phyloP scores from a whole-genome alignment of 1,284 basidiomycete species.

The Rhodotorula glutinis region DNA sequence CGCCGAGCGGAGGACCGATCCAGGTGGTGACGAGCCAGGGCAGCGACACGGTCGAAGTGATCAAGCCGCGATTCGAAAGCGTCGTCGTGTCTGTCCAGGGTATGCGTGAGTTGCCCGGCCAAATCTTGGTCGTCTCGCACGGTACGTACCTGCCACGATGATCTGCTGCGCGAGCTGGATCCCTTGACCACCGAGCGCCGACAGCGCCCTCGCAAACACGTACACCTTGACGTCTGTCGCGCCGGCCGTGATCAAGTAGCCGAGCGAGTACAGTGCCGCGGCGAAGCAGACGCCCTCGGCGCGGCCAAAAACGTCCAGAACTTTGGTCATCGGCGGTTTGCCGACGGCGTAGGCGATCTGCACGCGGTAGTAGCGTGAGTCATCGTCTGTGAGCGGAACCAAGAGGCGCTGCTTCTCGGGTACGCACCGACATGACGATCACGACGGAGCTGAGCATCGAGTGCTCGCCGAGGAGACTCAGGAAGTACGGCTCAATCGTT shows the following conservation, averaged over 20 bases:
- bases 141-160: slow-evolving; percentile 40
- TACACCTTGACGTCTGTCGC: slow-evolving; percentile 40
- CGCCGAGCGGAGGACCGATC: slow-evolving; percentile 44
- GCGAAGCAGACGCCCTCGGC: slow-evolving; percentile 45
- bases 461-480: slow-evolving; percentile 43
- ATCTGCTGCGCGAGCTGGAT: slow-evolving; percentile 45
- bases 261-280: slow-evolving; percentile 42
- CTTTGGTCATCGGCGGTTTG: slow-evolving; percentile 45
- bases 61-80: slow-evolving; percentile 43
- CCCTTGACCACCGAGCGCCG: slow-evolving; percentile 44
- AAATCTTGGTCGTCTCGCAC: too few relatives aligned
- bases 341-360: slow-evolving; percentile 45
- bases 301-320: slow-evolving; percentile 46
- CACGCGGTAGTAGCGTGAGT: neutral
- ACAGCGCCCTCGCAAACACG: slow-evolving; percentile 38
- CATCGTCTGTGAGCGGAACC: neutral
- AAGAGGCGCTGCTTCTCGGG: neutral
- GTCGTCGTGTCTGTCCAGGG: slow-evolving; percentile 42
- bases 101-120: too few relatives aligned
- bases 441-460: slow-evolving; percentile 41
- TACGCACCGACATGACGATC: slow-evolving; percentile 42
- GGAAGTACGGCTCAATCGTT: slow-evolving; percentile 45
- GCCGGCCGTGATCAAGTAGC: slow-evolving; percentile 39
- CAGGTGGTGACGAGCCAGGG: slow-evolving; percentile 45
- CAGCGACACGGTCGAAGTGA: slow-evolving; percentile 44